Evolutionary conservation across 1,284 basidiomycete species (phyloP), one percentile per base, ranked within the genome.

Genomic region (Cystobasidium pallidum): DNA sequence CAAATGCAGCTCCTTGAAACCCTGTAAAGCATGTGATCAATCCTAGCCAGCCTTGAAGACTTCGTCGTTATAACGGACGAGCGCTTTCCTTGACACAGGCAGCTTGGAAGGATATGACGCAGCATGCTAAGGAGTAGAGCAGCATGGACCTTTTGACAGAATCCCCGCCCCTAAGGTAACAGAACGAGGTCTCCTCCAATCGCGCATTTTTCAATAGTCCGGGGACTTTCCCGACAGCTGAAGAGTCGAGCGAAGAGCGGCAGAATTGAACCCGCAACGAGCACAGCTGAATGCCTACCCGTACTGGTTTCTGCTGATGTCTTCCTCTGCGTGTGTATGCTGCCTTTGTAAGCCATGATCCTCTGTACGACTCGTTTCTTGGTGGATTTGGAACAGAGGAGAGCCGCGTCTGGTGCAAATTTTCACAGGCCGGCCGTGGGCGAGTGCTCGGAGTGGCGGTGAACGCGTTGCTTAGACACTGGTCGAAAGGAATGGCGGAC

Each of bases 151-250:
- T 34, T 17, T 43, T 43, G 11, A 21, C n/a, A 10, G 34, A 26
- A 51, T 11, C 55, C 45, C 32, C 6, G 10, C 24, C 15, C 24
- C 34, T 19, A 26, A 49, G 47, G 28, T 30, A 21, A 19, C n/a
- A 36, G 19, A 64, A 51, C 62, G 62, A 64, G 30, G 62, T 36
- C 62, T 47, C 62, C 45, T 51, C 55, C 58, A 39, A 19, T 61
- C 58, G 58, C 39, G 58, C 58, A 61, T 61, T 61, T n/a, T 61
- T 19, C n/a, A 30, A 43, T 32, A 49, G 64, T 66, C 64, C 64
- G 64, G 64, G 64, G 64, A 66, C 64, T 66, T 66, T 66, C 64
- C 64, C 64, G 64, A 66, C 64, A 66, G 64, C 64, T 66, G 51
- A 66, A 51, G 39, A 36, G 39, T 34, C 36, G 41, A n/a, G 34